A percentile compares a stretch with the other conserved stretches of the same genome.
Evolutionary conservation across 441 rosid genomes (phyloP).

Genomic region (Populus hybrid): DNA sequence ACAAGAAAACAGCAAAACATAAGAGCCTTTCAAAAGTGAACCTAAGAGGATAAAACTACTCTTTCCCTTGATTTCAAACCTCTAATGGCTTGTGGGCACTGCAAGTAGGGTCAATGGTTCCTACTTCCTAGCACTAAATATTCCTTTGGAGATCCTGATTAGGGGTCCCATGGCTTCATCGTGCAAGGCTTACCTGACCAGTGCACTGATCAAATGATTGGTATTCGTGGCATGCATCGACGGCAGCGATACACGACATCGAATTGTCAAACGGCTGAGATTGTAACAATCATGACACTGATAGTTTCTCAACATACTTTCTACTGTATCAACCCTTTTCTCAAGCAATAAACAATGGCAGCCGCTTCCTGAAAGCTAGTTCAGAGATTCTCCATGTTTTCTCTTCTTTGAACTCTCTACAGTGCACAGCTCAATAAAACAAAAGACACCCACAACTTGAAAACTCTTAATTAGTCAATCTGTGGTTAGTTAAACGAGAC

Average conservation of each 20-base stretch:
- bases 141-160: slow-evolving; percentile 17
- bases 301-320: not conserved
- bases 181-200: not conserved
- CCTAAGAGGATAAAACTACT: not conserved
- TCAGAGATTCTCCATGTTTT: slow-evolving; percentile 32
- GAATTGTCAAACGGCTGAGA: not conserved
- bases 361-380: slow-evolving; percentile 17
- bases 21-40: slow-evolving; percentile 16
- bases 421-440: slow-evolving; percentile 2
- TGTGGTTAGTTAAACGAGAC: not conserved
- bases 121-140: slow-evolving; percentile 4
- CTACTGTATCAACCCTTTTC: slow-evolving; percentile 18
- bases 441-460: slow-evolving; percentile 6
- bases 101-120: not conserved
- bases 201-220: not conserved
- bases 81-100: not conserved
- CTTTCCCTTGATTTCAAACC: slow-evolving; percentile 17
- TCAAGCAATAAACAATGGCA: slow-evolving; percentile 27
- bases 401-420: slow-evolving; percentile 8
- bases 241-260: not conserved
- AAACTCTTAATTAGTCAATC: not conserved
- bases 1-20: not conserved
- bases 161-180: not conserved
- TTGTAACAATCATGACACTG: not conserved
- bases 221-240: not conserved